Conservation (phyloP, 108 stramenopile genomes). For the Parietichytrium sp. region DNA sequence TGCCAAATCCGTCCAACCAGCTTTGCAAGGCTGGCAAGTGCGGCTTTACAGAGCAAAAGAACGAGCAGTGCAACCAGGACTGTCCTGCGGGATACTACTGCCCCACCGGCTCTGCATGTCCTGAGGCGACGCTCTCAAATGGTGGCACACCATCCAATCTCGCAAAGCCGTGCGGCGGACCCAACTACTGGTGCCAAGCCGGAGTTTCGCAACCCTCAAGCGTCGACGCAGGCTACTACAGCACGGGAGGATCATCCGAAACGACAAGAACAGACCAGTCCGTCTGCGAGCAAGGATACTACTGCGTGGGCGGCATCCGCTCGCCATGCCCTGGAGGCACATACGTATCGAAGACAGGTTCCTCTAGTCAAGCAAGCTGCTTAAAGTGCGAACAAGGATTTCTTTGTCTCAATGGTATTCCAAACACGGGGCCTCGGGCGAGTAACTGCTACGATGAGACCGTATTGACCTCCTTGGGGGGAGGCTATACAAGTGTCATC, state of each 20-base stretch:
- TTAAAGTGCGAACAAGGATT: background rate
- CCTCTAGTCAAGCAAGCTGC: background rate
- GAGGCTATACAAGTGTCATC: no score
- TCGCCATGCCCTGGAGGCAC: conserved; percentile 5
- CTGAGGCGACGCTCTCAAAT: background rate
- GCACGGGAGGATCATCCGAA: background rate
- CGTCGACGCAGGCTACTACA: conserved; percentile 30
- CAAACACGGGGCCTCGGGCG: background rate
- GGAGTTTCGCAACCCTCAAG: background rate
- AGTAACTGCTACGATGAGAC: background rate
- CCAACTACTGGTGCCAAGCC: background rate
- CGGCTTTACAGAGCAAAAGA: background rate
- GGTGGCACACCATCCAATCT: background rate
- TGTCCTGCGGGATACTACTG: conserved; percentile 13
- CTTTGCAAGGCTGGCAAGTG: background rate
- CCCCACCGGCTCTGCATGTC: conserved; percentile 1
- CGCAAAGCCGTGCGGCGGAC: background rate
- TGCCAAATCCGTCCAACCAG: background rate
- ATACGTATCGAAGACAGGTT: background rate
- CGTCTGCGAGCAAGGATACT: conserved; percentile 1
- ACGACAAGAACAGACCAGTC: background rate
- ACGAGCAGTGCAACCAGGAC: background rate
- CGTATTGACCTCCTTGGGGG: background rate
- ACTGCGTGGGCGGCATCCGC: background rate
- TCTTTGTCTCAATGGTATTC: background rate